Base-by-base conservation (phyloP, 1,284 basidiomycete genomes). In the Puccinia brachypodii region DNA sequence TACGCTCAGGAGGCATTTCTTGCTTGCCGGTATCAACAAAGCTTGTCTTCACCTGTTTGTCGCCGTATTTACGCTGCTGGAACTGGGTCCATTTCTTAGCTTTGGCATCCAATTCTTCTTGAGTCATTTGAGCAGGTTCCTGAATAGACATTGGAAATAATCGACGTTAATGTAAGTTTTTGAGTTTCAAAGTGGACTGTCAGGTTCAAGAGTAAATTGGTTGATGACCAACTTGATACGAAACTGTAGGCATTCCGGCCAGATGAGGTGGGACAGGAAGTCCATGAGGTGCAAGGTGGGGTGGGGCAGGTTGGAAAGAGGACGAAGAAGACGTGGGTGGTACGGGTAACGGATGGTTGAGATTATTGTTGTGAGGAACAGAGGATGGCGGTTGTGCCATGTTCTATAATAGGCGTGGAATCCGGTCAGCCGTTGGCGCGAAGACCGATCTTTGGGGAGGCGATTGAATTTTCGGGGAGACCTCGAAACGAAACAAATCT, bases 11-110 rank as follows among this genome's bases (percentile, higher is more conserved):
- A 83, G 89, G 88, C 82, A 88, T 85, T 82, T 87, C 85, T 82
- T 95, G 94, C 88, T 96, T 96, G 76, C 94, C 95, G 89, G 94
- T 93, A 87, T 96, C 95, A 84, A 96, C 91, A 85, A 92, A 94
- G 38, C 93, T 94, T 53, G 93, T 93, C 86, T 92, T 94, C 40
- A 85, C 85, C 83, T 92, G 89, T 88, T 94, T 93, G 88, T 95
- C 93, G 72, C 93, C 93, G 84, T 94, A 96, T 83, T 95, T 90
- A 87, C 92, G 94, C 88, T 90, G 92, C 89, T 96, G 95, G 90
- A 94, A 93, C 85, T 94, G 93, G 82, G 93, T 89, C 95, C 95
- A 97, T 89, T 96, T 96, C 88, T 93, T 91, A 66, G 93, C 91
- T 88, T 96, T 96, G 86, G 92, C 91, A 36, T 91, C 91, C 82